Evolutionary conservation across 2,329 filamentous ascomycete genomes (phyloP).

Genomic region (Huntiella abstrusa): DNA sequence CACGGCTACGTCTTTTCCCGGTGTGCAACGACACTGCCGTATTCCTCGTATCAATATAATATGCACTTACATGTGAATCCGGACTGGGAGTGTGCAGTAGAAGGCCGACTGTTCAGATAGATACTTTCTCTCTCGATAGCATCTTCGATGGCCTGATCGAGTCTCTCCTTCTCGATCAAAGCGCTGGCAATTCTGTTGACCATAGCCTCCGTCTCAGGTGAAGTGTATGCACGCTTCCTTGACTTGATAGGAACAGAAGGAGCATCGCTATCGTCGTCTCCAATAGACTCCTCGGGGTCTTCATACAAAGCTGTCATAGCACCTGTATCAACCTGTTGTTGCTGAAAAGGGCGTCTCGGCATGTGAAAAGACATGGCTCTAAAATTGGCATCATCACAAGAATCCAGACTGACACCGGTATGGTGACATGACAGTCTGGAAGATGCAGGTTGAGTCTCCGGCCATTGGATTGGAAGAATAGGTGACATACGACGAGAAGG

Average conservation of each 20-base stretch:
- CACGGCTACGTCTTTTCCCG: neutral
- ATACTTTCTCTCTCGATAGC: constrained; percentile 41
- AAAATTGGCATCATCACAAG: constrained; percentile 1
- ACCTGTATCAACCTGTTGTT: constrained; percentile 14
- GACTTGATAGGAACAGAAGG: constrained; percentile 26
- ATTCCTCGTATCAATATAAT: neutral
- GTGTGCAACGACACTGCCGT: neutral
- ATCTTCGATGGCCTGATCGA: constrained; percentile 41
- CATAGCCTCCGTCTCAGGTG: constrained; percentile 30
- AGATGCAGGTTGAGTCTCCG: constrained; percentile 8
- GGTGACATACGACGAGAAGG: constrained; percentile 30
- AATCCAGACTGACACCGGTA: constrained; percentile 2
- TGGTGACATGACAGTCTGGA: constrained; percentile 6
- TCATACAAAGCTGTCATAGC: constrained; percentile 14
- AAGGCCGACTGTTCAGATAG: constrained; percentile 33
- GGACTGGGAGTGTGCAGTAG: constrained; percentile 27
- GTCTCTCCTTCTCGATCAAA: constrained; percentile 37
- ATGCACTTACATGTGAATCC: constrained; percentile 15
- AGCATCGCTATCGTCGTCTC: constrained; percentile 4
- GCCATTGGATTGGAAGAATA: constrained; percentile 30
- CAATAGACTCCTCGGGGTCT: neutral
- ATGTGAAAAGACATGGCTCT: constrained; percentile 33
- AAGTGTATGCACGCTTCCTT: constrained; percentile 25
- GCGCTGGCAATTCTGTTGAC: constrained; percentile 36
- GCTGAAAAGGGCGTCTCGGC: constrained; percentile 26